Conservation (phyloP, 768 basidiomycete genomes). For the Rhodotorula babjevae region DNA sequence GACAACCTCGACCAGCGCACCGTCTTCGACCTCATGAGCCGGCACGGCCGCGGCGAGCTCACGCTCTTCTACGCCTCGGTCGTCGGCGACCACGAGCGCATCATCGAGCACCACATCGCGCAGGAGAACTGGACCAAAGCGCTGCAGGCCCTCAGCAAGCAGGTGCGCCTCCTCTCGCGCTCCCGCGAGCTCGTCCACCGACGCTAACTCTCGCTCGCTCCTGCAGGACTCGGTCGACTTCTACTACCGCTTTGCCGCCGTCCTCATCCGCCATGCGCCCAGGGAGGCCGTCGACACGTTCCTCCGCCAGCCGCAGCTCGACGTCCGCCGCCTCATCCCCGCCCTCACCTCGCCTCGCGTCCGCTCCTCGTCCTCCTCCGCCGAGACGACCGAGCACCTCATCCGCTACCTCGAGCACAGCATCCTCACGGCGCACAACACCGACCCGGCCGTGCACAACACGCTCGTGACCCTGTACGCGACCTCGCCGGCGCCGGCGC, state of each 20-base stretch:
- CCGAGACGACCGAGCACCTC: slow-evolving; percentile 59
- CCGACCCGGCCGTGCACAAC: slow-evolving; percentile 85
- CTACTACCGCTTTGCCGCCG: slow-evolving; percentile 87
- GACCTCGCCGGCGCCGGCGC: slow-evolving; percentile 50
- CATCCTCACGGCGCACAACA: slow-evolving; percentile 73
- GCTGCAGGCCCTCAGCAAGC: slow-evolving; percentile 24
- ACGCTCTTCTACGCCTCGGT: slow-evolving; percentile 80
- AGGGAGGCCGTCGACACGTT: slow-evolving; percentile 89
- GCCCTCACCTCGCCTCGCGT: slow-evolving; percentile 72
- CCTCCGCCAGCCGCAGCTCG: slow-evolving; percentile 72
- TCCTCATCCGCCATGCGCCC: slow-evolving; percentile 77
- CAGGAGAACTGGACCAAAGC: slow-evolving; percentile 49
- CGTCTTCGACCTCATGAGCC: slow-evolving; percentile 85
- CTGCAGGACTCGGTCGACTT: slow-evolving; percentile 71
- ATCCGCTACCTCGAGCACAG: slow-evolving; percentile 82
- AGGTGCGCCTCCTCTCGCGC: slow-evolving; percentile 13
- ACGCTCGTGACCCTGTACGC: slow-evolving; percentile 81
- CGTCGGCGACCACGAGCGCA: slow-evolving; percentile 74
- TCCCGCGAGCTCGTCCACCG: background rate
- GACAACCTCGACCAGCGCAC: slow-evolving; percentile 76
- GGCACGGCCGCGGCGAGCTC: slow-evolving; percentile 87
- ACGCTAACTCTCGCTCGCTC: background rate
- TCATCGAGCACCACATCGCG: slow-evolving; percentile 84
- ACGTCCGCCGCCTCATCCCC: slow-evolving; percentile 80
- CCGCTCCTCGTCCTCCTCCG: slow-evolving; percentile 55